Evolutionary conservation across 495 filamentous ascomycete species (phyloP).

Genomic region (Penicillium lividum): DNA sequence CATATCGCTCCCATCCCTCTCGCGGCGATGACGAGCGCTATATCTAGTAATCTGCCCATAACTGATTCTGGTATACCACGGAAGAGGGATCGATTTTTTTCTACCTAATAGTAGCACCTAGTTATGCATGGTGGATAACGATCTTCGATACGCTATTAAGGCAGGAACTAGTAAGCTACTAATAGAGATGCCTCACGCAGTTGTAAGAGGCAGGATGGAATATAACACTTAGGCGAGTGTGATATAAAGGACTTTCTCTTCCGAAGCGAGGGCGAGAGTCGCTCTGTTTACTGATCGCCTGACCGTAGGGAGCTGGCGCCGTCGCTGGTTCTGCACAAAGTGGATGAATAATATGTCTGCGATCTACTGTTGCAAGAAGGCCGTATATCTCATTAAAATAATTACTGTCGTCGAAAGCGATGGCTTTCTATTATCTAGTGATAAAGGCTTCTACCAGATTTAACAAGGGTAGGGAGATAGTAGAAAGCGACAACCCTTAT

Average conservation of each 20-base stretch:
- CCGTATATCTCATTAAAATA: not conserved
- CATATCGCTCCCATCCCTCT: not conserved
- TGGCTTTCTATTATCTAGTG: not conserved
- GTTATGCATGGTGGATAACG: not conserved
- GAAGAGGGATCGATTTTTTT: not conserved
- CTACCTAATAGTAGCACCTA: not conserved
- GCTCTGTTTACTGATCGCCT: not conserved
- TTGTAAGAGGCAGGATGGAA: not conserved
- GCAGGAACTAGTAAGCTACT: not conserved
- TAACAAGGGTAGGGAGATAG: too few relatives aligned
- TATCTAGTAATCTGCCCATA: not conserved
- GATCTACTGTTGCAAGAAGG: not conserved
- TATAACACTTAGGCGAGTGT: not conserved
- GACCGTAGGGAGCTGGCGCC: not conserved
- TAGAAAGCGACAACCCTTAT: conserved; percentile 1
- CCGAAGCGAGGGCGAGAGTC: not conserved
- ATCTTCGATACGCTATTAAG: not conserved
- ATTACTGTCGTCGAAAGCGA: conserved; percentile 1
- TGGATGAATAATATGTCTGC: not conserved
- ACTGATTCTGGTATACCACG: not conserved
- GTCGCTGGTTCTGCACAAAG: conserved; percentile 1
- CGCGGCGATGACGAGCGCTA: not conserved
- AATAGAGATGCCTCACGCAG: not conserved
- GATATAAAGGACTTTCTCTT: not conserved
- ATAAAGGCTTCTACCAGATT: too few relatives aligned